Conservation (phyloP, 176 grass and related monocot species). For the Hordeum vulgare region DNA sequence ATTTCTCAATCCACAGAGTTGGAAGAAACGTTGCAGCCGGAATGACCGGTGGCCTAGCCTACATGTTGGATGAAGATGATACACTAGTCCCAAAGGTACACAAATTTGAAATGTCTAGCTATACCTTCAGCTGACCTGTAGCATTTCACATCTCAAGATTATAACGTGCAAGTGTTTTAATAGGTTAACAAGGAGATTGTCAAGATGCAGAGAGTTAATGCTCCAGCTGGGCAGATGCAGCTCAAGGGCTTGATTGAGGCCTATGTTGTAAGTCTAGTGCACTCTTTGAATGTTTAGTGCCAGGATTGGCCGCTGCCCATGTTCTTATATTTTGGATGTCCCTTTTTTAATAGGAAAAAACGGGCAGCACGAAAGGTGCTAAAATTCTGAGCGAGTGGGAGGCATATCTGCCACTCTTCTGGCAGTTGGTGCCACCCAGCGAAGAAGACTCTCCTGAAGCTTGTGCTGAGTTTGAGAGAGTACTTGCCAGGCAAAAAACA, state of each 20-base stretch:
- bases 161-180: conserved; percentile 18
- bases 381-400: conserved; percentile 90
- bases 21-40: conserved; percentile 98
- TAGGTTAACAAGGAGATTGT: conserved; percentile 99
- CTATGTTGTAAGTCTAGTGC: conserved; percentile 69
- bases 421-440: conserved; percentile 96
- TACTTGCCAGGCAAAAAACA: conserved; percentile 64
- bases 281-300: not conserved
- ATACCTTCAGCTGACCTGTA: not conserved
- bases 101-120: conserved; percentile 16
- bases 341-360: conserved; percentile 72
- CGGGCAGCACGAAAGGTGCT: conserved; percentile 80
- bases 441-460: conserved; percentile 99
- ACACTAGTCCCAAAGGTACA: conserved; percentile 78
- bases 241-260: conserved; percentile 96
- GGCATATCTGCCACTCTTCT: conserved; percentile 90
- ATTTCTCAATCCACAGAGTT: conserved; percentile 53
- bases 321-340: not conserved
- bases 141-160: not conserved
- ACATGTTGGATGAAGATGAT: conserved; percentile 98
- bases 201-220: conserved; percentile 99
- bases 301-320: not conserved
- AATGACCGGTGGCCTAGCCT: conserved; percentile 98
- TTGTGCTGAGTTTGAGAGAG: conserved; percentile 86
- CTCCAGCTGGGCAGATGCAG: conserved; percentile 99